These are phyloP conservation scores for Cladosporium sphaerospermum DNA, from an alignment of 2,329 filamentous ascomycete genomes.

Conservation along the genomic window DNA sequence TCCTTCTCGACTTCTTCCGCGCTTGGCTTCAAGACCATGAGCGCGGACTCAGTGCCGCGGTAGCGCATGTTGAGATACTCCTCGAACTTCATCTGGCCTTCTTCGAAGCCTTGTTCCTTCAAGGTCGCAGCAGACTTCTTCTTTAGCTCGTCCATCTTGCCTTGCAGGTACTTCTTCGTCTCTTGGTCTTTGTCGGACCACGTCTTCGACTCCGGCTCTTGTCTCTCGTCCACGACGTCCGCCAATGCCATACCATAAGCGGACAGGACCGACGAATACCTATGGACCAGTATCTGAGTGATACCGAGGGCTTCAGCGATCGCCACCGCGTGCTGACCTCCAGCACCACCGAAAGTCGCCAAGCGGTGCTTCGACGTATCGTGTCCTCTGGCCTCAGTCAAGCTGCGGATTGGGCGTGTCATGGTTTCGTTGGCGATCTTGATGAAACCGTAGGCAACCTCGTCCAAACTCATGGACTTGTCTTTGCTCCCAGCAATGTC, in stretches of 20 bases:
- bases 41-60: constrained; percentile 78
- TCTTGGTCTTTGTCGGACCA: constrained; percentile 53
- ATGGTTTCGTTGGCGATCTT: constrained; percentile 88
- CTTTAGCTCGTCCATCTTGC: constrained; percentile 73
- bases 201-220: constrained; percentile 63
- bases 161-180: constrained; percentile 56
- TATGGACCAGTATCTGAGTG: constrained; percentile 75
- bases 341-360: constrained; percentile 86
- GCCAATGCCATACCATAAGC: constrained; percentile 91
- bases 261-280: constrained; percentile 82
- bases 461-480: constrained; percentile 66
- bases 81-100: constrained; percentile 71
- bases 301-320: constrained; percentile 82
- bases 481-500: constrained; percentile 59
- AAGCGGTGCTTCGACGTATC: constrained; percentile 86
- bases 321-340: constrained; percentile 86
- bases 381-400: constrained; percentile 88
- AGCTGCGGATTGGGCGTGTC: constrained; percentile 80
- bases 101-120: constrained; percentile 70
- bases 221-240: constrained; percentile 85
- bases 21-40: constrained; percentile 78
- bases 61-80: constrained; percentile 95
- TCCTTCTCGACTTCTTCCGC: constrained; percentile 54
- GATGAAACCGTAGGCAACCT: constrained; percentile 83
- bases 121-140: constrained; percentile 64